These are phyloP conservation scores for Trichosporon inkin DNA, from an alignment of 1,284 basidiomycete genomes.

Conservation along the genomic window DNA sequence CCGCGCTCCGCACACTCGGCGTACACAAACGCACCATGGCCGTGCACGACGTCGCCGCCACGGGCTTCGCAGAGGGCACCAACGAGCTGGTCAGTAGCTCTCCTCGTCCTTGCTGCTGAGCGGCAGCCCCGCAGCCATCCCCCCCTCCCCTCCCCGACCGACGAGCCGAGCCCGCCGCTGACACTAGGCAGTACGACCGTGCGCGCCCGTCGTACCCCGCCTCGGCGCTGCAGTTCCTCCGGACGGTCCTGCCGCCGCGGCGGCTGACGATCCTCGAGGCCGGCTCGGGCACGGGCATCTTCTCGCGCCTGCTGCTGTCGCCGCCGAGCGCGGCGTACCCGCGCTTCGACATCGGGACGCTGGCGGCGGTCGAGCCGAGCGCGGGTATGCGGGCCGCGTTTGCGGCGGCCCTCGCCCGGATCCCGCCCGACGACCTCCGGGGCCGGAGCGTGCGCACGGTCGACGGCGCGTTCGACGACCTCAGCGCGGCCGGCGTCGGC, in stretches of 20 bases:
- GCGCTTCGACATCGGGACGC: slow-evolving; percentile 31
- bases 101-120: background rate
- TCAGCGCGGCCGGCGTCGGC: slow-evolving; percentile 30
- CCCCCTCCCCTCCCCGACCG: background rate
- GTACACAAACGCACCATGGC: background rate
- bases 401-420: slow-evolving; percentile 26
- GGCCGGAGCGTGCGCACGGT: slow-evolving; percentile 21
- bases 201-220: slow-evolving; percentile 51
- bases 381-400: slow-evolving; percentile 50
- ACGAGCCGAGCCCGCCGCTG: background rate
- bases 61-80: slow-evolving; percentile 47
- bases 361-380: slow-evolving; percentile 50
- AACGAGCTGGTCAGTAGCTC: slow-evolving; percentile 45
- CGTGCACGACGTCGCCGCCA: slow-evolving; percentile 37
- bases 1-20: background rate
- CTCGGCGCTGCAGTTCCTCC: slow-evolving; percentile 38
- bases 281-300: slow-evolving; percentile 51
- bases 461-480: slow-evolving; percentile 50
- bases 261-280: slow-evolving; percentile 39
- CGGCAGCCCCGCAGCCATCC: background rate
- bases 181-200: slow-evolving; percentile 47
- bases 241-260: slow-evolving; percentile 11
- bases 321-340: slow-evolving; percentile 41
- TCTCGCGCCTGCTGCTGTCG: slow-evolving; percentile 47
- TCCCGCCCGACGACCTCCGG: slow-evolving; percentile 7